phyloP scores from a whole-genome alignment of 768 basidiomycete genomes.

The Rhizopogon vesiculosus region DNA sequence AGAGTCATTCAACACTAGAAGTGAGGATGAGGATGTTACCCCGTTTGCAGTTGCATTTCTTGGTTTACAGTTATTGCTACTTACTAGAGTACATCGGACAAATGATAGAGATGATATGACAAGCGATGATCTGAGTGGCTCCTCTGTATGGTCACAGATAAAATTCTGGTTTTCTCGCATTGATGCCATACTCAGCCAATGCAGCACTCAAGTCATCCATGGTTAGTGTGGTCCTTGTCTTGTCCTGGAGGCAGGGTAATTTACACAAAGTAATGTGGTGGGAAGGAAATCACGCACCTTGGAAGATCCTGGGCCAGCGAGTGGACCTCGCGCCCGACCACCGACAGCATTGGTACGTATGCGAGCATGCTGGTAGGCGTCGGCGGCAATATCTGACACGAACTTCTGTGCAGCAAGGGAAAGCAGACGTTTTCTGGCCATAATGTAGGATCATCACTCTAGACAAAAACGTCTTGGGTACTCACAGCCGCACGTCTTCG shows the following conservation, averaged over 20 bases:
- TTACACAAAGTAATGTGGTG: neutral
- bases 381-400: constrained; percentile 92
- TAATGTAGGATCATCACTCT: neutral
- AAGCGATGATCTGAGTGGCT: neutral
- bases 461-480: constrained; percentile 9
- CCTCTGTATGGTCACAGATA: constrained; percentile 51
- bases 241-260: constrained; percentile 47
- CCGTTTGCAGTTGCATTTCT: neutral
- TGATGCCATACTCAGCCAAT: constrained; percentile 94
- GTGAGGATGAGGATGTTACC: neutral
- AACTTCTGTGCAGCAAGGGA: constrained; percentile 98
- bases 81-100: neutral
- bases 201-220: constrained; percentile 97
- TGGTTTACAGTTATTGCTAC: neutral
- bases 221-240: constrained; percentile 88
- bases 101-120: neutral
- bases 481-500: constrained; percentile 87
- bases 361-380: constrained; percentile 97
- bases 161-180: constrained; percentile 90
- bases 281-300: constrained; percentile 44
- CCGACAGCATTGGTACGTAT: constrained; percentile 86
- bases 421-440: constrained; percentile 80
- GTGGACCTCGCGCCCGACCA: constrained; percentile 58
- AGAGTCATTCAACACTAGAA: too few relatives aligned
- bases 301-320: constrained; percentile 52